A percentile compares a stretch with the other conserved stretches of the same genome.
Evolutionary conservation across 2,329 filamentous ascomycete species (phyloP).

Genomic region (Aspergillus calidoustus): DNA sequence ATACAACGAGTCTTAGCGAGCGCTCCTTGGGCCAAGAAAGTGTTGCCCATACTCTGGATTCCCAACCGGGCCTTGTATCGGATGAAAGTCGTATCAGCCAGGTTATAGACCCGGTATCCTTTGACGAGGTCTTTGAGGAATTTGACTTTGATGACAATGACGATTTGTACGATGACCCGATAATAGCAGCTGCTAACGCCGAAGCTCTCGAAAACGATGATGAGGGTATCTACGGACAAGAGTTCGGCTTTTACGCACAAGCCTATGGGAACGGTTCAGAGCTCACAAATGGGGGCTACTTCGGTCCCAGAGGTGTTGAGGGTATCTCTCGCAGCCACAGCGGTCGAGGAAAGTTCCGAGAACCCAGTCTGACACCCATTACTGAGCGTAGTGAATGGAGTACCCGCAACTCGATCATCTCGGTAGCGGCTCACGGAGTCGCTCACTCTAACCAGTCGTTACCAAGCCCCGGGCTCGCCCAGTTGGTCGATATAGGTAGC

Average conservation of each 20-base stretch:
- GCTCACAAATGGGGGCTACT: constrained; percentile 84
- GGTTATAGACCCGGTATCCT: constrained; percentile 44
- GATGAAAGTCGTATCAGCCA: constrained; percentile 57
- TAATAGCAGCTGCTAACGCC: constrained; percentile 94
- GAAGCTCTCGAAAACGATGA: constrained; percentile 89
- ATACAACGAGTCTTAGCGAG: constrained; percentile 58
- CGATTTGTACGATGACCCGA: constrained; percentile 79
- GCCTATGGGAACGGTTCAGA: constrained; percentile 56
- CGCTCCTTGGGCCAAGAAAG: constrained; percentile 42
- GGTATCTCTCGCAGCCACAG: constrained; percentile 68
- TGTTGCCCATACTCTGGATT: constrained; percentile 41
- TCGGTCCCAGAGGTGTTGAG: constrained; percentile 73
- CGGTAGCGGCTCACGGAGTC: constrained; percentile 61
- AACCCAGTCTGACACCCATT: constrained; percentile 93
- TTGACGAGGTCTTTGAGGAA: constrained; percentile 51
- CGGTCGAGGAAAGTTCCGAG: constrained; percentile 74
- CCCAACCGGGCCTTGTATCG: constrained; percentile 52
- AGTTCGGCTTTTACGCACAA: constrained; percentile 91
- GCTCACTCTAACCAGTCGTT: constrained; percentile 56
- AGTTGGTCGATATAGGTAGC: constrained; percentile 68
- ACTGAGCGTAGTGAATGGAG: constrained; percentile 96
- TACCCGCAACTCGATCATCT: constrained; percentile 88
- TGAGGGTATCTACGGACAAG: constrained; percentile 92
- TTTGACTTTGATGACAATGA: constrained; percentile 65
- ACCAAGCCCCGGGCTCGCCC: constrained; percentile 74